These are phyloP conservation scores for Euclidium syriacum DNA, from an alignment of 345 rosid genomes.

Conservation along the genomic window DNA sequence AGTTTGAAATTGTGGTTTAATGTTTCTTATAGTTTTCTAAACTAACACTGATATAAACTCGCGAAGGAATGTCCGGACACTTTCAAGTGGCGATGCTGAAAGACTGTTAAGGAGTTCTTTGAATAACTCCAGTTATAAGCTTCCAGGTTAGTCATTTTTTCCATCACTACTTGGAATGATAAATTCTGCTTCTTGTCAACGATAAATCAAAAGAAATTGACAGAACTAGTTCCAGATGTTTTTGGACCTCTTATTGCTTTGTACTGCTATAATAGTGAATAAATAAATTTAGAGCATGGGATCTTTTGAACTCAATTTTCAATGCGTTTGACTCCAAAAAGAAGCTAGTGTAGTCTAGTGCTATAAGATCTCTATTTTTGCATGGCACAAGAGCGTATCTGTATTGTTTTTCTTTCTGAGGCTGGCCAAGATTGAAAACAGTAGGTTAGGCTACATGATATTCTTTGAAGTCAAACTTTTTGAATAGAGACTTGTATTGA, in stretches of 20 bases:
- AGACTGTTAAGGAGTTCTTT: constrained; percentile 54
- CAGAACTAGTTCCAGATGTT: constrained; percentile 8
- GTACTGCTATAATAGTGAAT: constrained; percentile 1
- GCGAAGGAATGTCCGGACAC: constrained; percentile 74
- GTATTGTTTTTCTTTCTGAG: background rate
- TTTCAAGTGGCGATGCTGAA: constrained; percentile 75
- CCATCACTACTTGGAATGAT: constrained; percentile 5
- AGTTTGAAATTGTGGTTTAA: constrained; percentile 9
- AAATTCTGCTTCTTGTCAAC: constrained; percentile 7
- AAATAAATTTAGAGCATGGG: background rate
- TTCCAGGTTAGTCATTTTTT: constrained; percentile 67
- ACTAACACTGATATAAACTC: constrained; percentile 20
- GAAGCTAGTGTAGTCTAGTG: constrained; percentile 5
- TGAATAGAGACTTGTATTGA: background rate
- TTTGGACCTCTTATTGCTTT: constrained; percentile 1
- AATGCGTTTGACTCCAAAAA: background rate
- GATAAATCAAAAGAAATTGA: background rate
- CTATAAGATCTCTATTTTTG: constrained; percentile 9
- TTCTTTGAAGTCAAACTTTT: background rate
- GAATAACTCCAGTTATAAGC: constrained; percentile 47
- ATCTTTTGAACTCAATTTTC: background rate
- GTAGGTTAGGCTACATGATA: constrained; percentile 1
- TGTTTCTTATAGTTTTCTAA: constrained; percentile 8
- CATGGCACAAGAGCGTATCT: background rate
- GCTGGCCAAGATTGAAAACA: background rate